Percentiles rank a stretch among this genome's conserved stretches.
Evolutionary conservation across 148 eudicot genomes (phyloP).

Genomic region (Arctostaphylos glauca): DNA sequence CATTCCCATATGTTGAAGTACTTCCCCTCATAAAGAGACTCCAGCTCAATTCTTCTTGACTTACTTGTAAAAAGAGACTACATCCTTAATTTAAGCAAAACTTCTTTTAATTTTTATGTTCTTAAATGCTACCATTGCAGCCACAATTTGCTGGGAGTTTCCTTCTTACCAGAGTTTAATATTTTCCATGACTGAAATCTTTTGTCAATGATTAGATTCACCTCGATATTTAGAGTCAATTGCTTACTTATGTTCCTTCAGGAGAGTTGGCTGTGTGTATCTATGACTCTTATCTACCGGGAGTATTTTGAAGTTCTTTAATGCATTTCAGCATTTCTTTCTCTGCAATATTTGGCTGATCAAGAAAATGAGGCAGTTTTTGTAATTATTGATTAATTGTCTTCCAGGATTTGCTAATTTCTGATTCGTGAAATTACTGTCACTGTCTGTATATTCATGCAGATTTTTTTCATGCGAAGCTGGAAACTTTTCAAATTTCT

Average conservation of each 20-base stretch:
- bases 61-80: background rate
- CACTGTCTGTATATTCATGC: slow-evolving; percentile 11
- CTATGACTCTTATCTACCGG: background rate
- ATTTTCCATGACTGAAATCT: background rate
- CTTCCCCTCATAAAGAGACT: background rate
- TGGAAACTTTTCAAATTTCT: slow-evolving; percentile 18
- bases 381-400: background rate
- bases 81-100: background rate
- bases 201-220: background rate
- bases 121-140: background rate
- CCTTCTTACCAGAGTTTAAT: background rate
- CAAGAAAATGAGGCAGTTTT: background rate
- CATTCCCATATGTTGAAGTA: background rate
- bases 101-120: background rate
- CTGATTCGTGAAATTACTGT: background rate
- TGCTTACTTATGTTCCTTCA: background rate
- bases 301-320: background rate
- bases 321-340: slow-evolving; percentile 11
- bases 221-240: background rate
- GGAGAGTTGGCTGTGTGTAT: background rate
- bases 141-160: slow-evolving; percentile 3
- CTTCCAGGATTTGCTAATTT: background rate
- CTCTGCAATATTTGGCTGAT: background rate
- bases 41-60: background rate
- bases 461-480: slow-evolving; percentile 16